Evolutionary conservation across 768 basidiomycete species (phyloP).

Genomic region (Ramaria sp.): DNA sequence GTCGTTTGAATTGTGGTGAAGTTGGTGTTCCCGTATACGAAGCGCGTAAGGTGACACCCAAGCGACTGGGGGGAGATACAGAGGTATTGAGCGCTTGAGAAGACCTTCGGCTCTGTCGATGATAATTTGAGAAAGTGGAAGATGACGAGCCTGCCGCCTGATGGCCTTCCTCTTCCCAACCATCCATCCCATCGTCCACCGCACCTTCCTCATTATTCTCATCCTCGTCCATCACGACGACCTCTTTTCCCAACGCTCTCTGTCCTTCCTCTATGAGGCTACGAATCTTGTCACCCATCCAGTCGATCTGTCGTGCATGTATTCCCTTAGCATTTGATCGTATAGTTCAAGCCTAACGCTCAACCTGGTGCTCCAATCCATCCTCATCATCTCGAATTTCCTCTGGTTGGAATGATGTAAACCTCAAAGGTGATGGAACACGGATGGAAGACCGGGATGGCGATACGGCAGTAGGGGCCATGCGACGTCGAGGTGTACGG

Average conservation of each 20-base stretch:
- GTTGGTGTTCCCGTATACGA: not conserved
- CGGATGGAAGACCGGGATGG: slow-evolving; percentile 17
- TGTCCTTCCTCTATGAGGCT: slow-evolving; percentile 71
- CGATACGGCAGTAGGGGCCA: slow-evolving; percentile 11
- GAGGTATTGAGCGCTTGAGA: not conserved
- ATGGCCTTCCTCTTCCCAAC: slow-evolving; percentile 60
- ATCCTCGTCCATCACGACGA: slow-evolving; percentile 67
- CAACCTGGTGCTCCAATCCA: slow-evolving; percentile 38
- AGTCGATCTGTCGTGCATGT: slow-evolving; percentile 51
- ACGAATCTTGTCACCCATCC: slow-evolving; percentile 64
- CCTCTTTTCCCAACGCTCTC: slow-evolving; percentile 62
- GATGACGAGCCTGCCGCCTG: not conserved
- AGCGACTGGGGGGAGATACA: not conserved
- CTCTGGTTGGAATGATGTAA: not conserved
- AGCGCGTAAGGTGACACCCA: not conserved
- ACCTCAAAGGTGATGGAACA: slow-evolving; percentile 16
- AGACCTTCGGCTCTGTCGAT: not conserved
- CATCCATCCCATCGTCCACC: slow-evolving; percentile 65
- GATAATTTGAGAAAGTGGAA: not conserved
- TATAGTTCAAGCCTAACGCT: slow-evolving; percentile 5
- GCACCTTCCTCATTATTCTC: slow-evolving; percentile 41
- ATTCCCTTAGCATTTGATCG: not conserved
- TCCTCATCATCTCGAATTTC: slow-evolving; percentile 22
- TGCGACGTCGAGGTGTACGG: slow-evolving; percentile 6
- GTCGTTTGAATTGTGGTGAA: not conserved